These are phyloP conservation scores for Boletales sp. DNA, from an alignment of 768 basidiomycete genomes.

Conservation along the genomic window DNA sequence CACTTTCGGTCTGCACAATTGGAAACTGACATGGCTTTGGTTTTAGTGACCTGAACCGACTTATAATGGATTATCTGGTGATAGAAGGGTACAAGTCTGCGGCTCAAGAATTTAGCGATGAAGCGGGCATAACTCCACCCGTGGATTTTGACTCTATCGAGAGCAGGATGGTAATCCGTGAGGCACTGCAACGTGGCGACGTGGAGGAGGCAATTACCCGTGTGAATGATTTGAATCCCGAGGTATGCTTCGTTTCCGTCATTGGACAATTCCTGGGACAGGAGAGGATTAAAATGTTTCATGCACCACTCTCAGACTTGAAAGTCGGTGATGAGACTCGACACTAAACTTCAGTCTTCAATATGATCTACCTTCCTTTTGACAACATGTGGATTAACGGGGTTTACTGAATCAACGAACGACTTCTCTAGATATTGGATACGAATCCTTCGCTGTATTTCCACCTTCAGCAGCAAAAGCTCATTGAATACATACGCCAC, in stretches of 20 bases:
- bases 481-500: constrained; percentile 91
- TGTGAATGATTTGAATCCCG: constrained; percentile 94
- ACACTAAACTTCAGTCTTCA: constrained; percentile 93
- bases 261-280: neutral
- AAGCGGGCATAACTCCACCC: constrained; percentile 71
- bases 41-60: constrained; percentile 83
- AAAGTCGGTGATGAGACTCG: constrained; percentile 80
- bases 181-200: constrained; percentile 90
- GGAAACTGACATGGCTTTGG: constrained; percentile 19
- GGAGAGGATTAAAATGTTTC: constrained; percentile 84
- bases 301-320: constrained; percentile 98
- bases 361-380: constrained; percentile 60
- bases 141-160: constrained; percentile 92
- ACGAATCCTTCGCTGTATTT: constrained; percentile 93
- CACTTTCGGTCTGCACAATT: constrained; percentile 20
- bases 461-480: constrained; percentile 90
- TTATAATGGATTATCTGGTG: constrained; percentile 97
- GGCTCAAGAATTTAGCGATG: constrained; percentile 90
- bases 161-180: constrained; percentile 90
- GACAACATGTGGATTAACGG: neutral
- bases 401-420: constrained; percentile 15
- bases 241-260: constrained; percentile 58
- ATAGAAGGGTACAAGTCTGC: constrained; percentile 97
- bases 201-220: constrained; percentile 94
- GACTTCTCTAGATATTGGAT: constrained; percentile 79